Evolutionary conservation across 164 flowering plant species (phyloP).

Genomic region (Litsea cubeba): DNA sequence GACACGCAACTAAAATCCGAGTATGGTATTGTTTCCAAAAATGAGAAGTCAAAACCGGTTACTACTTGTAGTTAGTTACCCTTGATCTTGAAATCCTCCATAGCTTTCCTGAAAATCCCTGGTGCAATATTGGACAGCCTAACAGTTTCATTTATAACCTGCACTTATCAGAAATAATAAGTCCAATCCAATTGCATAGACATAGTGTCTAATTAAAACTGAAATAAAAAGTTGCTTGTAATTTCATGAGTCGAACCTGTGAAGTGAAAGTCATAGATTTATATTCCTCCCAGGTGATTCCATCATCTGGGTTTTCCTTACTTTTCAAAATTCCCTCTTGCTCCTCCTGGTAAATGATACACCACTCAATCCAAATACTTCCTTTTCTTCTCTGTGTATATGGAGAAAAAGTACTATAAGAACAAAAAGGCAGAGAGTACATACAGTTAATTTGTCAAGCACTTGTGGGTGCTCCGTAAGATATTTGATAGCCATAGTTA

Average conservation of each 20-base stretch:
- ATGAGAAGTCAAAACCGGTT: too few relatives aligned
- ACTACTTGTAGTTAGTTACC: slow-evolving; percentile 13
- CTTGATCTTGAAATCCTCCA: slow-evolving; percentile 23
- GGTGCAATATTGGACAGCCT: slow-evolving; percentile 36
- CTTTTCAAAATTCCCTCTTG: slow-evolving; percentile 26
- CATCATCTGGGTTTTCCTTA: slow-evolving; percentile 22
- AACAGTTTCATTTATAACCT: slow-evolving; percentile 39
- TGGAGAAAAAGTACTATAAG: background rate
- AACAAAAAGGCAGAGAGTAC: slow-evolving; percentile 6
- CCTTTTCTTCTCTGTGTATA: background rate
- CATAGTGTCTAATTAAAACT: background rate
- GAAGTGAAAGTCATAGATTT: slow-evolving; percentile 42
- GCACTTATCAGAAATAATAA: background rate
- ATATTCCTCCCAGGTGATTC: slow-evolving; percentile 35
- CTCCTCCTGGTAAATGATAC: slow-evolving; percentile 22
- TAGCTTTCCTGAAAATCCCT: slow-evolving; percentile 33
- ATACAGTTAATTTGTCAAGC: slow-evolving; percentile 56
- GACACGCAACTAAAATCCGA: too few relatives aligned
- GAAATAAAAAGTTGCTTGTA: background rate
- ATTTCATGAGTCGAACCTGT: slow-evolving; percentile 18
- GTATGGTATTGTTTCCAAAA: too few relatives aligned
- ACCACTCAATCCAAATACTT: background rate
- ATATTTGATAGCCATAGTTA: slow-evolving; percentile 28
- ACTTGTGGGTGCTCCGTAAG: slow-evolving; percentile 59
- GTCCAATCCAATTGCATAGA: background rate